Evolutionary conservation across 306 rosid species (phyloP).

Genomic region (Inga leiocalycina): DNA sequence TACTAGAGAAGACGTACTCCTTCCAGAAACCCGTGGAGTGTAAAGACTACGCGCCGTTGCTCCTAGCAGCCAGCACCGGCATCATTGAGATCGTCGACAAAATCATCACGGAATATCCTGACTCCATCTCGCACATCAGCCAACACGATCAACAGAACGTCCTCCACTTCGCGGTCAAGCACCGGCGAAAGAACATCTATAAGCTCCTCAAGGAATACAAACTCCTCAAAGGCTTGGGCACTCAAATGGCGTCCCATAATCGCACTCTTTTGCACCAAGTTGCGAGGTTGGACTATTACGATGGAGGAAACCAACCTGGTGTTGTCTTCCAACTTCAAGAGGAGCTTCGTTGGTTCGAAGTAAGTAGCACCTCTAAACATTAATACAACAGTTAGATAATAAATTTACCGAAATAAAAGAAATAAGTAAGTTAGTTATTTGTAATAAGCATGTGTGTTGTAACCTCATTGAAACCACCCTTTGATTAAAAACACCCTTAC

Average conservation of each 20-base stretch:
- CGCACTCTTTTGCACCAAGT: conserved; percentile 37
- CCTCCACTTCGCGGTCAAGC: conserved; percentile 33
- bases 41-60: neutral
- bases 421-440: no score
- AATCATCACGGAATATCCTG: conserved; percentile 1
- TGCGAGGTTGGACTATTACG: neutral
- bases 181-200: neutral
- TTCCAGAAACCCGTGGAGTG: no score
- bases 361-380: neutral
- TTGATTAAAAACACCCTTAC: no score
- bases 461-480: no score
- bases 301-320: conserved; percentile 24
- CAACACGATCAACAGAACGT: neutral
- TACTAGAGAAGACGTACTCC: neutral
- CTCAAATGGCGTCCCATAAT: neutral
- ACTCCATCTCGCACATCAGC: conserved; percentile 9
- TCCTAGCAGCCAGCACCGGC: conserved; percentile 17
- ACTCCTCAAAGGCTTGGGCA: neutral
- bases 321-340: conserved; percentile 37
- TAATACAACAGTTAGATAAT: no score
- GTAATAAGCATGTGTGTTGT: no score
- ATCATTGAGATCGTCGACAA: neutral
- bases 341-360: conserved; percentile 38
- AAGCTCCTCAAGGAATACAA: neutral
- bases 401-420: no score